Evolutionary conservation across 305 asterid genomes (phyloP).

Genomic region (Stenogyne calaminthoides): DNA sequence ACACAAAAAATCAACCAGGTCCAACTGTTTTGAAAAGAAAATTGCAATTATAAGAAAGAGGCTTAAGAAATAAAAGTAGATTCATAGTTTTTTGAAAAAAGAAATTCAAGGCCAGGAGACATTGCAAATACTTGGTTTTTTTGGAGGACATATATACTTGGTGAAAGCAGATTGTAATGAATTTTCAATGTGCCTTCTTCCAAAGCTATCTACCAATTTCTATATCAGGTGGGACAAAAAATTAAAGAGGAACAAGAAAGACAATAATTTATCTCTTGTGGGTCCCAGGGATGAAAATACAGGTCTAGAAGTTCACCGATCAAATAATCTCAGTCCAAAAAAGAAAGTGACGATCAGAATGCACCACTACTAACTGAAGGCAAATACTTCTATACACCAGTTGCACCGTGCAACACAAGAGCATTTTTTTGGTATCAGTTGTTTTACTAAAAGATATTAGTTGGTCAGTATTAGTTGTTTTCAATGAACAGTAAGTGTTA

Average conservation of each 20-base stretch:
- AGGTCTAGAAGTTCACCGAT: slow-evolving; percentile 11
- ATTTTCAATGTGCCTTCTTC: background rate
- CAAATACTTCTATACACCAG: too few relatives aligned
- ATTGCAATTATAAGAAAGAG: slow-evolving; percentile 16
- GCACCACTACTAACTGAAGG: slow-evolving; percentile 1
- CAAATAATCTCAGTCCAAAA: slow-evolving; percentile 5
- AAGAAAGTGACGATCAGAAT: slow-evolving; percentile 14
- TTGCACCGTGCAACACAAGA: too few relatives aligned
- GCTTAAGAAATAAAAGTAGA: slow-evolving; percentile 10
- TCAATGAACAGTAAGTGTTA: too few relatives aligned
- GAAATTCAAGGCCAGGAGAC: slow-evolving; percentile 3
- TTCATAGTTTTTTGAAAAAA: slow-evolving; percentile 3
- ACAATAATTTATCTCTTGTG: background rate
- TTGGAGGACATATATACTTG: slow-evolving; percentile 7
- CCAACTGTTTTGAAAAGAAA: slow-evolving; percentile 1
- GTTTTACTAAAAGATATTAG: too few relatives aligned
- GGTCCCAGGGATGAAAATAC: slow-evolving; percentile 1
- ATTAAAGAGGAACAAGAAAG: background rate
- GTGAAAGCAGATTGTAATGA: slow-evolving; percentile 24
- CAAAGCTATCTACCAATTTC: slow-evolving; percentile 19
- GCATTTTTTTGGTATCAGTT: too few relatives aligned
- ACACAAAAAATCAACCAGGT: slow-evolving; percentile 22
- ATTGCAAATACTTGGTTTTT: slow-evolving; percentile 2
- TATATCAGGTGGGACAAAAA: slow-evolving; percentile 11
- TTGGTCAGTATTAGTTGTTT: too few relatives aligned